phyloP scores from a whole-genome alignment of 192 early-diverging fungal species.

The Backusella mclennaniae region DNA sequence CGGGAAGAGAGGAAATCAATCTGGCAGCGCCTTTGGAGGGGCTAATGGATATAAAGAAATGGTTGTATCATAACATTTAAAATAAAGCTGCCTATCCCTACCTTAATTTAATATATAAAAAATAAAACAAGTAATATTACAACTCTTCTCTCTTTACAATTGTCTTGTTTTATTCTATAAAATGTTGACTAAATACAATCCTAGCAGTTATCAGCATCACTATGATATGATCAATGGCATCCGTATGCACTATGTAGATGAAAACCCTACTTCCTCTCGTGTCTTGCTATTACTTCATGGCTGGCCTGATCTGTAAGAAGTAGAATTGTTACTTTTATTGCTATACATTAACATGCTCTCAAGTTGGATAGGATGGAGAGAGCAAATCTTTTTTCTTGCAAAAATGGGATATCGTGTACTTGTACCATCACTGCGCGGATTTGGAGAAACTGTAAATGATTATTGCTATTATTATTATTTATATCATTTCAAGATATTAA shows the following conservation, averaged over 20 bases:
- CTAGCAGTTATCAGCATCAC: slow-evolving; percentile 18
- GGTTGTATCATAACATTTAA: neutral
- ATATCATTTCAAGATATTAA: neutral
- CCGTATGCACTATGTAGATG: slow-evolving; percentile 30
- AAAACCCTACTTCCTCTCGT: slow-evolving; percentile 15
- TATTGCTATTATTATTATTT: neutral
- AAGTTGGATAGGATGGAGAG: slow-evolving; percentile 25
- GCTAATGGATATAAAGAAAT: neutral
- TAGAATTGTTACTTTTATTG: neutral
- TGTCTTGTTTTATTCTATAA: neutral
- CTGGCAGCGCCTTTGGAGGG: neutral
- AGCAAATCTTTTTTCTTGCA: slow-evolving; percentile 47
- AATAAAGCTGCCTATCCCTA: neutral
- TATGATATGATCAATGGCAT: slow-evolving; percentile 28
- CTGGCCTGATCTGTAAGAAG: slow-evolving; percentile 30
- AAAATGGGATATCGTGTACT: slow-evolving; percentile 57
- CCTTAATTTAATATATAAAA: neutral
- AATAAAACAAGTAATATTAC: neutral
- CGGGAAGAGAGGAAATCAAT: slow-evolving; percentile 7
- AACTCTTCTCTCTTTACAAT: neutral
- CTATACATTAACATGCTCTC: neutral
- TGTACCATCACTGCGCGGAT: slow-evolving; percentile 45
- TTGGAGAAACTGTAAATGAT: slow-evolving; percentile 43
- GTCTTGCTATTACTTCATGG: slow-evolving; percentile 26
- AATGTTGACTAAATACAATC: slow-evolving; percentile 8